Base-by-base conservation (phyloP, 352 stramenopile genomes). In the Phytophthora citrophthora region DNA sequence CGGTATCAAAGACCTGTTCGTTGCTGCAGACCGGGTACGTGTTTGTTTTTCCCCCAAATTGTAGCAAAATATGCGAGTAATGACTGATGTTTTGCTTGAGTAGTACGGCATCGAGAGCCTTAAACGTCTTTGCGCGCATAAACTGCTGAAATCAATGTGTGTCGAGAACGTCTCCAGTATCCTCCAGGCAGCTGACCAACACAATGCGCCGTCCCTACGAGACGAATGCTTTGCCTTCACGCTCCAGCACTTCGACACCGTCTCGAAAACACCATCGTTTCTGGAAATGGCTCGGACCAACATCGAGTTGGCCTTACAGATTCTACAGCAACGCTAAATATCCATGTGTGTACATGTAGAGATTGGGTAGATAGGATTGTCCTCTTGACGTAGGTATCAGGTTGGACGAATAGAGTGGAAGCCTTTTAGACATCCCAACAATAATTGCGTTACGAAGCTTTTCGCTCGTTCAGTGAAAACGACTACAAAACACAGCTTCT, bases 231-330 rank as follows among this genome's bases (percentile, higher is more conserved):
- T 99, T 41, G 90, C 93, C 26, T 99, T 98, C 71, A 98, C 99
- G 64, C 75, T 99, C 51, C 93, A 88, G 27, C 96, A 99, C 82
- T 99, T 99, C 76, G 97, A 99, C 83, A 83, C 81, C 15, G 92
- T 99, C 18, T 98, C 94, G 13, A 99, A 99, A 85, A 99, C 94
- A 9, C 57, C 74, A 11, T 77, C 89, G 29, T 99, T 99, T 75
- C 91, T 98, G 74, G 94, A 99, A 60, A 99, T 99, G 97, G 96
- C 95, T 9, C 77, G 96, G 38, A 98, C 80, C 49, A 99, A 99
- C 75, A 97, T 99, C 38, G 97, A 99, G 46, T 83, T 99, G 12
- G 95, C 98, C 8, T 98, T 99, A 75, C 95, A 99, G 72, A 91
- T 99, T 50, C 79, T 99, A 44, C 90, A 94, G 72, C 83, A 86